Evolutionary conservation across 352 stramenopile genomes (phyloP), one percentile per base, ranked within the genome.

Genomic region (Phytopythium litorale): DNA sequence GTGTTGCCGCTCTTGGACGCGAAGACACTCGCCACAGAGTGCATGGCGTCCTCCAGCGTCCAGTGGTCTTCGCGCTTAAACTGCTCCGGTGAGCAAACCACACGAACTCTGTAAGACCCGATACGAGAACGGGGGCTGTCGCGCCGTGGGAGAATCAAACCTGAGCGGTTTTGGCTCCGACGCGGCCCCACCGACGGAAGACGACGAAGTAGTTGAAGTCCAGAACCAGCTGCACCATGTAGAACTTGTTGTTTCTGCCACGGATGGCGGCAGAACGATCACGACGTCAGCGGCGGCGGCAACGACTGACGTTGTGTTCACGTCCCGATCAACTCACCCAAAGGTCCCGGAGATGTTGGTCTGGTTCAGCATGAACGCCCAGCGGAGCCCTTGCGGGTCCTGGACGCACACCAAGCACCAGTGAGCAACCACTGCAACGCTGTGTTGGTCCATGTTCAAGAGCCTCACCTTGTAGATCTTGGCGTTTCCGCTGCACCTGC

Each of bases 221-320:
- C 18, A 80, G 56, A 56, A 91, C 87, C 55, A 91, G 62, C 59
- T 89, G 79, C 30, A 72, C 68, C 76, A 81, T 76, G 74, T 91
- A 91, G 50, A 86, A 91, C 63, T 91, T 91, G 70, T 91, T 91
- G 72, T 89, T 87, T 16, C 81, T 91, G 56, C 12, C 23, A 25
- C 13, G 1, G 15, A 33, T 13, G 4, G 8, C 8, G 21, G 21
- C 9, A 32, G 16, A 30, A 32, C 3, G n/a, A 8, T 12, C 15
- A 54, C 33, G 16, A 28, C 15, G 32, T 57, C 51, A 59, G 16
- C 5, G 38, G 46, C 16, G 58, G 25, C 7, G 42, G 25, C 7
- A 37, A 28, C n/a, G 11, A 33, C 13, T 25, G 38, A 19, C 21
- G 30, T 5, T 25, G 43, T 23, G 33, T n/a, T 40, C 15, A 15